Percentiles rank a stretch among this genome's conserved stretches.
These are phyloP conservation scores for Russula vinacea DNA, from an alignment of 768 basidiomycete species.

Conservation along the genomic window DNA sequence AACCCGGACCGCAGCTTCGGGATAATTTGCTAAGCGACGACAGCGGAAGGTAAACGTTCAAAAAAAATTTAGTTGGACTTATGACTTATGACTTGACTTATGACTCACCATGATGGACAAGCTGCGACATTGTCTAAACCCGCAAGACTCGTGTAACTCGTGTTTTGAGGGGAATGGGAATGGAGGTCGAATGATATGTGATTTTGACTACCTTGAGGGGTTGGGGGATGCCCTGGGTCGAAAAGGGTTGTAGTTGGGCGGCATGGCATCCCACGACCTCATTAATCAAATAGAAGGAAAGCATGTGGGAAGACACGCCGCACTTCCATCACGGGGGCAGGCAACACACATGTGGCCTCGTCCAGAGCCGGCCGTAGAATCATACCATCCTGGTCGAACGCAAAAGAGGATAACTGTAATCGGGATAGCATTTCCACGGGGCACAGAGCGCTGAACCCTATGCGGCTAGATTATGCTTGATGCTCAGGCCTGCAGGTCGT, in stretches of 20 bases:
- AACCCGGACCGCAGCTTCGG: too few species aligned
- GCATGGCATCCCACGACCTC: neutral
- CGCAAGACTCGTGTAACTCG: too few species aligned
- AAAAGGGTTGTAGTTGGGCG: neutral
- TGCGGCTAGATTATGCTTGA: too few species aligned
- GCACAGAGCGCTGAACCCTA: neutral
- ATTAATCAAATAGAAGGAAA: neutral
- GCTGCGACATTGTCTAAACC: neutral
- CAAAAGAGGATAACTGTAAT: neutral
- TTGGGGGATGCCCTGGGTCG: neutral
- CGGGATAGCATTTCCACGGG: neutral
- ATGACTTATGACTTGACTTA: neutral
- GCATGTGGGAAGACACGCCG: neutral
- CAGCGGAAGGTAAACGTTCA: neutral
- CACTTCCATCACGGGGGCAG: neutral
- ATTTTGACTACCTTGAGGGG: neutral
- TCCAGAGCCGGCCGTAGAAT: neutral
- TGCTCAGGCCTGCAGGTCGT: too few species aligned
- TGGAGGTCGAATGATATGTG: neutral
- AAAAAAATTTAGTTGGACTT: neutral
- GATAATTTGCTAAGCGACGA: too few species aligned
- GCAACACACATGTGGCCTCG: neutral
- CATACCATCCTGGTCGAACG: neutral
- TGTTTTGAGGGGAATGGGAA: neutral
- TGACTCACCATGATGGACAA: neutral